Conservation (phyloP, 2,329 filamentous ascomycete genomes). For the Arthrinium phaeospermum region DNA sequence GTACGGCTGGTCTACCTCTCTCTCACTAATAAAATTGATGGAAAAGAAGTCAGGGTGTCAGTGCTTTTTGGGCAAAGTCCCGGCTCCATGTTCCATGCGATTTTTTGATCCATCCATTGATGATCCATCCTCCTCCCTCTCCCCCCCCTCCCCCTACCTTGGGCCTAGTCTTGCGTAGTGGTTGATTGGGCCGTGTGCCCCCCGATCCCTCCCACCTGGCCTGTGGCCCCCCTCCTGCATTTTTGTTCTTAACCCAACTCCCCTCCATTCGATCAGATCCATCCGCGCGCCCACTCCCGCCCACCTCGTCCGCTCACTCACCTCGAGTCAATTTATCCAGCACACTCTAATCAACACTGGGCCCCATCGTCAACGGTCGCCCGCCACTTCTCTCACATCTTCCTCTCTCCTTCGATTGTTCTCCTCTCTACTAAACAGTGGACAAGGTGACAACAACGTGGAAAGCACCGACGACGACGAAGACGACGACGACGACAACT, state of each 20-base stretch:
- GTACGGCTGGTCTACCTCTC: conserved; percentile 2
- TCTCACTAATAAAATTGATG: neutral
- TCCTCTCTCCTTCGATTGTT: neutral
- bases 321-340: conserved; percentile 14
- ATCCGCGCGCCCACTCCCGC: conserved; percentile 14
- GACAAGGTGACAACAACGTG: neutral
- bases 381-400: conserved; percentile 1
- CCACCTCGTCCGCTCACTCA: conserved; percentile 12
- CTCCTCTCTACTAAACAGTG: neutral
- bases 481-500: neutral
- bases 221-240: conserved; percentile 11
- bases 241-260: conserved; percentile 18
- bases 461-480: neutral
- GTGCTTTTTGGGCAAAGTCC: conserved; percentile 13
- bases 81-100: conserved; percentile 15
- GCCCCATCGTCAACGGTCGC: conserved; percentile 14
- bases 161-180: neutral
- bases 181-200: conserved; percentile 15
- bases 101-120: conserved; percentile 13
- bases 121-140: neutral
- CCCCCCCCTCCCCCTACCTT: neutral
- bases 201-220: conserved; percentile 15
- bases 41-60: neutral
- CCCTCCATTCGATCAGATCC: conserved; percentile 14
- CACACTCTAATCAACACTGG: conserved; percentile 7